These are phyloP conservation scores for Colletotrichum melonis DNA, from an alignment of 2,329 filamentous ascomycete genomes.

Conservation along the genomic window DNA sequence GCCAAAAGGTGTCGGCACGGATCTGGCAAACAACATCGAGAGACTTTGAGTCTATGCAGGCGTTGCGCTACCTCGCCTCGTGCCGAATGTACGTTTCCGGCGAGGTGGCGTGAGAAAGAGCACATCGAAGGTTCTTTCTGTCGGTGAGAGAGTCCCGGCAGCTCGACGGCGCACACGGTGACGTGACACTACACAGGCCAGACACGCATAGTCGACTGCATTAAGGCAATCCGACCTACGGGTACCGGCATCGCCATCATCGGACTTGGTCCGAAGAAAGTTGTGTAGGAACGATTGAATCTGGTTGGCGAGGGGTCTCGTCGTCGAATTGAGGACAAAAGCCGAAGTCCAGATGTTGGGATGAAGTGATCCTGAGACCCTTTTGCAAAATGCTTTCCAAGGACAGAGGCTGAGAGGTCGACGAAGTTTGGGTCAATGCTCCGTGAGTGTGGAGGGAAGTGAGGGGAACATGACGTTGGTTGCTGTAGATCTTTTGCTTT, in stretches of 20 bases:
- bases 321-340: background rate
- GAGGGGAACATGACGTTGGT: constrained; percentile 30
- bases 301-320: background rate
- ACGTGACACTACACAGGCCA: constrained; percentile 7
- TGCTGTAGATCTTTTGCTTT: constrained; percentile 20
- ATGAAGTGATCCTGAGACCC: background rate
- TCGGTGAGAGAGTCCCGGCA: background rate
- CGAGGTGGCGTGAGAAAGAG: background rate
- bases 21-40: background rate
- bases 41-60: background rate
- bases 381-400: constrained; percentile 1
- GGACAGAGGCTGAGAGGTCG: background rate
- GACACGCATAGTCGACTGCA: background rate
- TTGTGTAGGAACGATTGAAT: background rate
- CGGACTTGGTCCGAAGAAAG: background rate
- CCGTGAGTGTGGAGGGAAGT: background rate
- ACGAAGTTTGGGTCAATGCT: constrained; percentile 1
- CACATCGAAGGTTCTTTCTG: background rate
- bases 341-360: background rate
- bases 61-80: background rate
- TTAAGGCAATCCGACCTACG: background rate
- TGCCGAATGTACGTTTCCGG: constrained; percentile 4
- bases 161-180: background rate
- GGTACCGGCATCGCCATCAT: background rate
- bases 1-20: background rate